Percentiles rank a stretch among this genome's conserved stretches.
Evolutionary conservation across 441 rosid genomes (phyloP).

Genomic region (Arabidopsis lyrata): DNA sequence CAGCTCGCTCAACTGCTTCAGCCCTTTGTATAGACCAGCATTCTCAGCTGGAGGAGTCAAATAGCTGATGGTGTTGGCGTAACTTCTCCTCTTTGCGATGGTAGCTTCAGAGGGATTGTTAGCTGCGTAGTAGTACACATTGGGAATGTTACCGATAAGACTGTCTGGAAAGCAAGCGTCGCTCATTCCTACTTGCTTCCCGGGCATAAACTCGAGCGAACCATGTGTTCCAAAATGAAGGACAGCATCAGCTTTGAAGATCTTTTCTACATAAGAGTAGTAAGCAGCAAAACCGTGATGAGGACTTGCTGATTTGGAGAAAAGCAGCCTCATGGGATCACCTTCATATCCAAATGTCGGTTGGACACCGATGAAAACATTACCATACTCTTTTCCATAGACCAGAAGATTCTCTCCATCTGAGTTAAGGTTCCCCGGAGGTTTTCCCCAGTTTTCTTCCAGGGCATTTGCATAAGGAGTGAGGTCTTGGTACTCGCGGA

Average conservation of each 20-base stretch:
- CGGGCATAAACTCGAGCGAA: constrained; percentile 98
- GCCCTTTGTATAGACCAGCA: constrained; percentile 99
- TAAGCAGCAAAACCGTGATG: constrained; percentile 99
- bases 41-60: constrained; percentile 99
- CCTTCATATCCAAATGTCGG: constrained; percentile 99
- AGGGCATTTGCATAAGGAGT: constrained; percentile 85
- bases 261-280: constrained; percentile 93
- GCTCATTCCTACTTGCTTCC: constrained; percentile 99
- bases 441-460: constrained; percentile 99
- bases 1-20: constrained; percentile 96
- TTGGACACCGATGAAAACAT: constrained; percentile 96
- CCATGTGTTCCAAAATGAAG: constrained; percentile 99
- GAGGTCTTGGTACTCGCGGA: constrained; percentile 79
- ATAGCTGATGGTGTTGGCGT: constrained; percentile 95
- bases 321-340: constrained; percentile 96
- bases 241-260: constrained; percentile 95
- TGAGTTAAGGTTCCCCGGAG: constrained; percentile 95
- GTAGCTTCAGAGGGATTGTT: constrained; percentile 99
- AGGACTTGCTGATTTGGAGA: constrained; percentile 98
- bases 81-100: constrained; percentile 96
- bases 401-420: constrained; percentile 96
- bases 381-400: constrained; percentile 91
- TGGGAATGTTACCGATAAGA: constrained; percentile 97
- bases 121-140: constrained; percentile 95
- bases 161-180: constrained; percentile 95